Base-by-base conservation (phyloP, 768 basidiomycete genomes). In the Pleurotus ostreatus region DNA sequence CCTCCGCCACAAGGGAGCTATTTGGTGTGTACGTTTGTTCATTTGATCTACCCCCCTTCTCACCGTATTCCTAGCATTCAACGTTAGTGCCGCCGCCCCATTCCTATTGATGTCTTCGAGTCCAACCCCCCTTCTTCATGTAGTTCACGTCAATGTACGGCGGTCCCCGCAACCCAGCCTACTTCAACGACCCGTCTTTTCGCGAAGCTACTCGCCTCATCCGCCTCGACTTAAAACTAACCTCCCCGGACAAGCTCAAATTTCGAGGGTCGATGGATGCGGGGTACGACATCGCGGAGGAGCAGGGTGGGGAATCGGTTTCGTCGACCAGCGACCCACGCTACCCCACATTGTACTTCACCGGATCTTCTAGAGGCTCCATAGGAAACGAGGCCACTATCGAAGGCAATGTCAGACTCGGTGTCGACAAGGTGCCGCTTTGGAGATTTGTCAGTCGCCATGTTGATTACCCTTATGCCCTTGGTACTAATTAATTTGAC, bases 121-220 rank as follows among this genome's bases (percentile, higher is more conserved):
- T 39, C 59, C 44, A 60, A 53, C 34, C 34, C 30, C 30, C 12
- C 44, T 53, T 39, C 43, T 38, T 46, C 23, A 49, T 39, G 5
- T 41, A 39, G 46, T 55, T 75, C 73, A 76, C 69, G 57, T 68
- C 72, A 30, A 71, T 69, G 46, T 52, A 68, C 16, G 65, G 68
- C 30, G 74, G 74, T 23, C 68, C 74, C 5, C 68, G 70, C 41
- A 67, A 77, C 57, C 70, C 75, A 2, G 65, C 72, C 5, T 78
- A 81, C 62, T 86, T 88, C 65, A 76, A 80, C 60, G 77, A 82
- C 55, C 66, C 70, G 16, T 70, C 74, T 3, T 86, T 88, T 63
- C 75, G 78, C 39, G 88, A 90, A 64, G 85, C 84, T 3, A 82
- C 82, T 5, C 80, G 85, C 13, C 74, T 88, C 40, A 77, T 89